These are phyloP conservation scores for Lodderomyces oxycetoniae DNA, from an alignment of 1,139 yeast genomes.

Conservation along the genomic window DNA sequence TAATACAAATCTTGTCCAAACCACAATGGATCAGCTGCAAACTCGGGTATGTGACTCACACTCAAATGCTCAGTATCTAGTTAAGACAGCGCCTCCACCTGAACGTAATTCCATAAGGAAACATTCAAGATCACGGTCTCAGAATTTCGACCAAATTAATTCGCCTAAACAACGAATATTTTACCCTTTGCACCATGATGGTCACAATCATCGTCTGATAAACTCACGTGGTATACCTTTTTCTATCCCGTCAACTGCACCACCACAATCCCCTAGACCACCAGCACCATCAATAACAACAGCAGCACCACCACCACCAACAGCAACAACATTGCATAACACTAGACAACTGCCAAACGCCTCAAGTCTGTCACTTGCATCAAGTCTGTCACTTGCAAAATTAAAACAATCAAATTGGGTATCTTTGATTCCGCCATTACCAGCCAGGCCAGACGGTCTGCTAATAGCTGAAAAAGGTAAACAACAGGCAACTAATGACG, in stretches of 20 bases:
- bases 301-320: too few relatives aligned
- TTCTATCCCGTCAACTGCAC: constrained; percentile 6
- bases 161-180: constrained; percentile 8
- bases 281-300: constrained; percentile 2
- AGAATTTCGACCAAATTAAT: constrained; percentile 5
- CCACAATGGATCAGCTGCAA: constrained; percentile 1
- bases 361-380: too few relatives aligned
- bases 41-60: too few relatives aligned
- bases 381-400: too few relatives aligned
- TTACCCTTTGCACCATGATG: constrained; percentile 12
- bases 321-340: too few relatives aligned
- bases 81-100: constrained; percentile 4
- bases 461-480: too few relatives aligned
- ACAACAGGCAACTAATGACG: too few relatives aligned
- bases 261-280: constrained; percentile 5
- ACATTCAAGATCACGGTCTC: constrained; percentile 12
- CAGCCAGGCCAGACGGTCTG: constrained; percentile 11
- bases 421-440: constrained; percentile 20
- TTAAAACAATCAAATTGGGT: constrained; percentile 19
- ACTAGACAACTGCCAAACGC: too few relatives aligned
- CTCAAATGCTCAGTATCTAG: too few relatives aligned
- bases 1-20: too few relatives aligned
- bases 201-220: constrained; percentile 1
- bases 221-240: constrained; percentile 1
- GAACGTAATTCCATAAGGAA: constrained; percentile 1